Base-by-base conservation (phyloP, 2,329 filamentous ascomycete genomes). In the Alternaria rosae region DNA sequence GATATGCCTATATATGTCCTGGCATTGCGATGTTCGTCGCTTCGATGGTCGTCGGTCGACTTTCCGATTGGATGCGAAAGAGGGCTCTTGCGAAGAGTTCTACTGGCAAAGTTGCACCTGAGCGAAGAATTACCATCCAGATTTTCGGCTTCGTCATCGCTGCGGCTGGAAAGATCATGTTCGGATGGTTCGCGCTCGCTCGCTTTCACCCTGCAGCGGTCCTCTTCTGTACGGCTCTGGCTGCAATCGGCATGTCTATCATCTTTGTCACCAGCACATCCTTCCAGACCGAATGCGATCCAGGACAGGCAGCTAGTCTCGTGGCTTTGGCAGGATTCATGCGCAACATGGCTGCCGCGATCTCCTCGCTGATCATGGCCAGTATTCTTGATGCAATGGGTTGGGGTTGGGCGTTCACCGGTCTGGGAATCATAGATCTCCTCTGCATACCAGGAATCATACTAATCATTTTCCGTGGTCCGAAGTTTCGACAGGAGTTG, bases 191-290 rank as follows among this genome's bases (percentile, higher is more conserved):
- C 43, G 72, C 77, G 8, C 59, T 28, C 64, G 74, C 23, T 62
- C 74, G 7, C 60, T 71, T 45, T 56, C 70, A 67, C 30, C 70
- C 70, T 38, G 68, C 64, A 15, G 60, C 59, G 17, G 58, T 61
- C 13, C 69, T 70, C 10, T 61, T 67, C 25, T 65, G 66, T 13
- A 55, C 67, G 17, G 67, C 77, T 71, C 72, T 61, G 72, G 76
- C 81, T 32, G 80, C 79, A 7, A 78, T 80, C 59, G 79, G 79
- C 7, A 79, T 66, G 9, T 70, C 70, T 10, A 41, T 81, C 64
- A 80, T 82, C 44, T 81, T 82, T 59, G 78, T 82, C 17, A 77
- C 79, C 3, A 81, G 75, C 21, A 81, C 80, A 0, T 78, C 79
- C 1, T 83, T 80, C 61, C 75, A 81, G 42, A 82, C 81, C 12